These are phyloP conservation scores for Tritrichomonas foetus DNA, from an alignment of 208 protist genomes.

Conservation along the genomic window DNA sequence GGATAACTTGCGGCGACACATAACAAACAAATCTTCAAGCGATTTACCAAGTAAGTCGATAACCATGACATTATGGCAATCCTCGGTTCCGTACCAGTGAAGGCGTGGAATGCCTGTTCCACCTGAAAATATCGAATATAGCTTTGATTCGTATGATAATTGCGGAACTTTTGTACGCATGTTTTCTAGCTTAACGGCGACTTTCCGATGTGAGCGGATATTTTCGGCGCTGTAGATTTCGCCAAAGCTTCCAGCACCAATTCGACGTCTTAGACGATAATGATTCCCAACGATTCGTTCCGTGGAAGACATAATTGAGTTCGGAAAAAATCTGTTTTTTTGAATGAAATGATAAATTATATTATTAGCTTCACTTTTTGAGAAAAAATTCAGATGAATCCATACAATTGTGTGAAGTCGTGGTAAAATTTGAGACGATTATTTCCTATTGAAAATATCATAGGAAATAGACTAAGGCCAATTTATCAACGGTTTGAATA, in stretches of 20 bases:
- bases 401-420: too few relatives aligned
- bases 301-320: background rate
- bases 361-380: too few relatives aligned
- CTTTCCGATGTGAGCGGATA: background rate
- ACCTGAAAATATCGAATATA: constrained; percentile 76
- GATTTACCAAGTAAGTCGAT: constrained; percentile 95
- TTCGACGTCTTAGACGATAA: constrained; percentile 82
- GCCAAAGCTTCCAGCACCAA: constrained; percentile 93
- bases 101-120: constrained; percentile 84
- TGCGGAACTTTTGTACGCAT: constrained; percentile 80
- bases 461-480: too few relatives aligned
- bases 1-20: constrained; percentile 64
- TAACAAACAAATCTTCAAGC: constrained; percentile 93
- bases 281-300: constrained; percentile 85
- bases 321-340: too few relatives aligned
- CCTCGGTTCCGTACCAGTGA: constrained; percentile 83
- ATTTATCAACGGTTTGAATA: too few relatives aligned
- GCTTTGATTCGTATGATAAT: constrained; percentile 89
- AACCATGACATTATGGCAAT: constrained; percentile 96
- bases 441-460: too few relatives aligned
- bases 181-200: constrained; percentile 48
- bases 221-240: constrained; percentile 71
- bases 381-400: too few relatives aligned
- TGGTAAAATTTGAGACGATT: too few relatives aligned
- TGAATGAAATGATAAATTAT: too few relatives aligned